Conservation (phyloP, 345 rosid species). For the Physaria fendleri region DNA sequence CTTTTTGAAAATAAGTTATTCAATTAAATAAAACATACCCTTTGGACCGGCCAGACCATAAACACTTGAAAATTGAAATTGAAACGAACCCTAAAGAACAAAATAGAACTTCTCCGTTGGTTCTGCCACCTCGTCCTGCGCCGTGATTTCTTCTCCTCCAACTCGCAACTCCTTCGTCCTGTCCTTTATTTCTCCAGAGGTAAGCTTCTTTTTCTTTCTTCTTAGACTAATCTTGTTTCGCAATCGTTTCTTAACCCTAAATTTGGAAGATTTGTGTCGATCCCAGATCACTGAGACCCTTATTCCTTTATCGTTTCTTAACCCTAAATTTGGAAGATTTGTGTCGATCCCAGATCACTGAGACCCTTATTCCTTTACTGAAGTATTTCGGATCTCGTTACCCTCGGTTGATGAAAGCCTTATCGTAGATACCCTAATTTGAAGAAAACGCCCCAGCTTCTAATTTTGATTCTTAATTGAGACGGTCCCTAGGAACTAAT, state of each 20-base stretch:
- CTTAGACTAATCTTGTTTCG: not conserved
- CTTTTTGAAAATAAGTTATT: too few relatives aligned
- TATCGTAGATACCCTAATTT: constrained; percentile 1
- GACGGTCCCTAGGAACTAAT: not conserved
- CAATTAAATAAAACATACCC: too few relatives aligned
- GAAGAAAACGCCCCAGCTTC: not conserved
- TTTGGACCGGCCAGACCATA: not conserved
- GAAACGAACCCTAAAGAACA: not conserved
- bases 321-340: not conserved
- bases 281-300: not conserved
- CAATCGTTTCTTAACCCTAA: not conserved
- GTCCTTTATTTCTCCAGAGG: not conserved
- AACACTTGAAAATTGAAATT: not conserved
- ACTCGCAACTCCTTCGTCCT: not conserved
- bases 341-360: not conserved
- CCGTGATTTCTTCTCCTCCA: not conserved
- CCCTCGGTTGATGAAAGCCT: not conserved
- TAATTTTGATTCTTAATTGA: not conserved
- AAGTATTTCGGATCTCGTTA: not conserved
- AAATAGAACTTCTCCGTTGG: not conserved
- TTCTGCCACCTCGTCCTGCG: not conserved
- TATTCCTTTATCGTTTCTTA: not conserved
- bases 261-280: not conserved
- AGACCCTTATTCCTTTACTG: not conserved
- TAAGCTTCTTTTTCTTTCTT: not conserved